Conservation (phyloP, 2,329 filamentous ascomycete genomes). For the Metarhizium guizhouense region DNA sequence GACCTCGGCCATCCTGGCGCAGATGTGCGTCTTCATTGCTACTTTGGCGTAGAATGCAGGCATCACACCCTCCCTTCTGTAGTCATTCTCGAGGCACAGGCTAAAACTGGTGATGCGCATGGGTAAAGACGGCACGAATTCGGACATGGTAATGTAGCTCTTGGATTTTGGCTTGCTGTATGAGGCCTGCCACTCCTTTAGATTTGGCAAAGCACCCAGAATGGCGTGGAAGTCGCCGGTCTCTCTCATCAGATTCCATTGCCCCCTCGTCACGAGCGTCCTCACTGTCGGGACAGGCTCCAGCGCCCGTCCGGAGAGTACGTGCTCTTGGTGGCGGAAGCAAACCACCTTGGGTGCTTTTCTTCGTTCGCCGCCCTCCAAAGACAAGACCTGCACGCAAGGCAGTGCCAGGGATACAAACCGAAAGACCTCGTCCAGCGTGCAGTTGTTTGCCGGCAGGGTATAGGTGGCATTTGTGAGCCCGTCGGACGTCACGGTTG, state of each 20-base stretch:
- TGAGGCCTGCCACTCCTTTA: slow-evolving; percentile 54
- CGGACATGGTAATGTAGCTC: slow-evolving; percentile 61
- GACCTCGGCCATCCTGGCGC: slow-evolving; percentile 50
- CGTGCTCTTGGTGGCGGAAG: slow-evolving; percentile 15
- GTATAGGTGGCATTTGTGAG: slow-evolving; percentile 50
- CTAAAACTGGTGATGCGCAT: slow-evolving; percentile 52
- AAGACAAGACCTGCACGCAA: slow-evolving; percentile 55
- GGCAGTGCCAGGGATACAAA: slow-evolving; percentile 53
- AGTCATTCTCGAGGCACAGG: slow-evolving; percentile 64
- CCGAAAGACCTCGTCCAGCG: slow-evolving; percentile 59
- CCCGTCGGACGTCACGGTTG: slow-evolving; percentile 45
- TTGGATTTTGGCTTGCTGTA: slow-evolving; percentile 67
- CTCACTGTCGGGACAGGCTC: slow-evolving; percentile 40
- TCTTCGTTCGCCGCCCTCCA: slow-evolving; percentile 70
- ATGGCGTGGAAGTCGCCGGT: slow-evolving; percentile 55
- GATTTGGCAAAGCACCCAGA: slow-evolving; percentile 52
- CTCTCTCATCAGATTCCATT: slow-evolving; percentile 66
- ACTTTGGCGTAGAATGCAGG: slow-evolving; percentile 54
- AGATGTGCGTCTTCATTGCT: slow-evolving; percentile 53
- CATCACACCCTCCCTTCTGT: slow-evolving; percentile 53
- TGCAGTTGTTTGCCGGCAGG: slow-evolving; percentile 56
- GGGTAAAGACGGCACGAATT: slow-evolving; percentile 51
- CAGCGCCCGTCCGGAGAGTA: slow-evolving; percentile 12
- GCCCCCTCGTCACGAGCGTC: slow-evolving; percentile 63
- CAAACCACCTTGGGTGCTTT: slow-evolving; percentile 58